Evolutionary conservation across 345 rosid species (phyloP).

Genomic region (Salix suchowensis): DNA sequence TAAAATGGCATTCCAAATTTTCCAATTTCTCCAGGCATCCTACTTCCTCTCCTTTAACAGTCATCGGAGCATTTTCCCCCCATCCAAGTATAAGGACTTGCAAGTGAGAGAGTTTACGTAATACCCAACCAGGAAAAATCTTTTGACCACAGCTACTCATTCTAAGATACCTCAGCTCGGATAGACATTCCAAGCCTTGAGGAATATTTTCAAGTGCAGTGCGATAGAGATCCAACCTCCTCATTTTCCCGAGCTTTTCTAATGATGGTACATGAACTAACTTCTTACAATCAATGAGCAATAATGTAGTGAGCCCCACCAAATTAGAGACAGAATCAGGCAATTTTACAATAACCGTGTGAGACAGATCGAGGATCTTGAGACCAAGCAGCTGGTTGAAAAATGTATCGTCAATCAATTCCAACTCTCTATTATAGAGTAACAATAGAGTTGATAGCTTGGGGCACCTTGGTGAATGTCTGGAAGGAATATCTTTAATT

Average conservation of each 20-base stretch:
- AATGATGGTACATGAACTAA: constrained; percentile 18
- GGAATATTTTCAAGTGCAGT: constrained; percentile 2
- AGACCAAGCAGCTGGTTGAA: not conserved
- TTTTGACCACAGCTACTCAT: not conserved
- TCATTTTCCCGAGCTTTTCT: constrained; percentile 1
- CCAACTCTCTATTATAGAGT: not conserved
- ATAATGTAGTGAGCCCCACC: constrained; percentile 11
- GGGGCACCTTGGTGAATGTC: constrained; percentile 5
- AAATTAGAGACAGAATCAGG: constrained; percentile 11
- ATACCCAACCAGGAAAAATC: not conserved
- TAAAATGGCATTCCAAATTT: not conserved
- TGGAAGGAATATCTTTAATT: not conserved
- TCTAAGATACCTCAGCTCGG: constrained; percentile 16
- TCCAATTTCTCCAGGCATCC: constrained; percentile 6
- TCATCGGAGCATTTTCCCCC: too few relatives aligned
- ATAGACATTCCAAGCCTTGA: constrained; percentile 16
- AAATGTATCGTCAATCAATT: not conserved
- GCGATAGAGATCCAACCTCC: constrained; percentile 6
- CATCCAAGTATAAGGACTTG: not conserved
- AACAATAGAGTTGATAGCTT: not conserved
- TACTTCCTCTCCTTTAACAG: constrained; percentile 4
- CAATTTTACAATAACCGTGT: not conserved
- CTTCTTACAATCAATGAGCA: not conserved
- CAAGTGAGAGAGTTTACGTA: not conserved
- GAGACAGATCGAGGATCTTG: not conserved